These are phyloP conservation scores for Diutina rugosa DNA, from an alignment of 1,139 yeast genomes.

Conservation along the genomic window DNA sequence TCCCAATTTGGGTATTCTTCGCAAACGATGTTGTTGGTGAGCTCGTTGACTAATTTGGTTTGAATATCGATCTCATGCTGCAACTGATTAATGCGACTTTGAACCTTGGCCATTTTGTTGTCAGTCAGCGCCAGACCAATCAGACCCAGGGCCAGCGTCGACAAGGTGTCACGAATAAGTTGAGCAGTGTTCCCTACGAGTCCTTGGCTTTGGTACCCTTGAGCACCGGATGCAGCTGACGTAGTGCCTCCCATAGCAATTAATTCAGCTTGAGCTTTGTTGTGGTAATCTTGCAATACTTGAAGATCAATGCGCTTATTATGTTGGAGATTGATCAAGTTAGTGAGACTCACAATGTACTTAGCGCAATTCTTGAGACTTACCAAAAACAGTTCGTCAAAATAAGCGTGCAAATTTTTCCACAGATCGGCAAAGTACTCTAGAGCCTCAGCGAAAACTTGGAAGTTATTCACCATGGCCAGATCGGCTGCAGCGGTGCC, in stretches of 20 bases:
- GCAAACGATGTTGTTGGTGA: slow-evolving; percentile 60
- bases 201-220: slow-evolving; percentile 13
- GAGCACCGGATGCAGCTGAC: slow-evolving; percentile 10
- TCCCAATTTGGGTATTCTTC: slow-evolving; percentile 82
- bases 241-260: slow-evolving; percentile 43
- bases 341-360: slow-evolving; percentile 66
- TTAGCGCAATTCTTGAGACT: slow-evolving; percentile 81
- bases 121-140: slow-evolving; percentile 29
- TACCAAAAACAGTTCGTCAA: slow-evolving; percentile 74
- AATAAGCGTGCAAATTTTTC: slow-evolving; percentile 35
- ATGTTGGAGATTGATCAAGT: slow-evolving; percentile 71
- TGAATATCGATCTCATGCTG: slow-evolving; percentile 47
- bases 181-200: slow-evolving; percentile 33
- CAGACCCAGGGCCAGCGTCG: slow-evolving; percentile 30
- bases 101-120: slow-evolving; percentile 20
- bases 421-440: slow-evolving; percentile 38
- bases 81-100: slow-evolving; percentile 19
- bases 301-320: slow-evolving; percentile 87
- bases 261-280: slow-evolving; percentile 58
- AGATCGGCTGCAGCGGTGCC: slow-evolving; percentile 7
- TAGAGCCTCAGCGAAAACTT: slow-evolving; percentile 27
- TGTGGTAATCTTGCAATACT: slow-evolving; percentile 66
- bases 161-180: slow-evolving; percentile 31
- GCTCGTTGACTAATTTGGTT: slow-evolving; percentile 33
- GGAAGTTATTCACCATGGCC: slow-evolving; percentile 15